A percentile compares a stretch with the other conserved stretches of the same genome.
These are phyloP conservation scores for Cladosporium halotolerans DNA, from an alignment of 2,329 filamentous ascomycete species.

Conservation along the genomic window DNA sequence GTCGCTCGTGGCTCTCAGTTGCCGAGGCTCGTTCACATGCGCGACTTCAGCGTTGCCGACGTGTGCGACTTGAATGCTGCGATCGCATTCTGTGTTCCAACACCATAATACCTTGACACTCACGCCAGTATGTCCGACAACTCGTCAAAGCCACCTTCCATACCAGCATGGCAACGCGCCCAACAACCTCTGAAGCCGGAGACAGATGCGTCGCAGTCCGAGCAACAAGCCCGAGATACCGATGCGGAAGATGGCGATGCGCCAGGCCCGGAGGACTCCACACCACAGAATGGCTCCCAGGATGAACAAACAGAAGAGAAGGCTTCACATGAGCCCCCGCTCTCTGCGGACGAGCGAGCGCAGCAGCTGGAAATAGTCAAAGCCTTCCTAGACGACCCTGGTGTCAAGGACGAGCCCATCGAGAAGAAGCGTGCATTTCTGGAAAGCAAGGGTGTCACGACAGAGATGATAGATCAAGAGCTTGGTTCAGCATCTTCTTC, in stretches of 20 bases:
- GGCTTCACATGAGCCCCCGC: background rate
- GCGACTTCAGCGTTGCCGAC: constrained; percentile 8
- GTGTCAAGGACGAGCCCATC: constrained; percentile 60
- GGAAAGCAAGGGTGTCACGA: constrained; percentile 64
- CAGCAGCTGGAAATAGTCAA: constrained; percentile 58
- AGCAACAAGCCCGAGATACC: background rate
- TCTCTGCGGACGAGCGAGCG: constrained; percentile 10
- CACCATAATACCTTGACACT: background rate
- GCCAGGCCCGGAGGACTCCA: constrained; percentile 1
- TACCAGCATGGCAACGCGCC: constrained; percentile 32
- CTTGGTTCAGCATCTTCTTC: constrained; percentile 33
- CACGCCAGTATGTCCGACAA: constrained; percentile 21
- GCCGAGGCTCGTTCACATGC: constrained; percentile 8
- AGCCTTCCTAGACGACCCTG: constrained; percentile 68
- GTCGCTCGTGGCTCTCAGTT: background rate
- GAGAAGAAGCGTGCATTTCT: constrained; percentile 74
- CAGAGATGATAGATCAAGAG: constrained; percentile 62
- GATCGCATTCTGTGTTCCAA: too few relatives aligned
- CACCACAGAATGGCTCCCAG: background rate
- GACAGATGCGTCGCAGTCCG: background rate
- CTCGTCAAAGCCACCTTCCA: constrained; percentile 13
- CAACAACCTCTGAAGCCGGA: constrained; percentile 6
- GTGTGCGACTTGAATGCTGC: background rate
- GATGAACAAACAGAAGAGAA: background rate
- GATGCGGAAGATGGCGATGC: constrained; percentile 9